These are phyloP conservation scores for Eleusine coracana DNA, from an alignment of 176 grass and related monocot species.

Conservation along the genomic window DNA sequence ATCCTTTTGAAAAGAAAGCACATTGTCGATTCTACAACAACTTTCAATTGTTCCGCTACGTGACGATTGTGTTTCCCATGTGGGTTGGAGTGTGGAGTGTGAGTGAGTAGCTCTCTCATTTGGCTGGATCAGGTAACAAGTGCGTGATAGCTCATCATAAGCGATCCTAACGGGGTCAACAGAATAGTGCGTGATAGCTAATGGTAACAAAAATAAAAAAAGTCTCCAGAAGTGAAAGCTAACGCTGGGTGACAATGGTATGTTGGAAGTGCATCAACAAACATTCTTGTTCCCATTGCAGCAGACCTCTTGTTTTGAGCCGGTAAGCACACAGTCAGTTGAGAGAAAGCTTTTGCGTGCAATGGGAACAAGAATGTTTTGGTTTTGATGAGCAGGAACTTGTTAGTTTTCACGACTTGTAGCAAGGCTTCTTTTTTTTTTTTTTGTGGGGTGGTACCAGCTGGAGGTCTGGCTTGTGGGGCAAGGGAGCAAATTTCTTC, in stretches of 20 bases:
- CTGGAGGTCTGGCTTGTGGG: slow-evolving; percentile 31
- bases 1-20: neutral
- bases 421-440: neutral
- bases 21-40: neutral
- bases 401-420: neutral
- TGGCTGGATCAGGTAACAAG: neutral
- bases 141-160: neutral
- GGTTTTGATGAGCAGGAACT: neutral
- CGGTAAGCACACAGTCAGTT: neutral
- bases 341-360: neutral
- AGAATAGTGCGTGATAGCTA: neutral
- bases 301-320: neutral
- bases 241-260: no score
- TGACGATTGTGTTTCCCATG: neutral
- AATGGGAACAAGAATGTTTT: neutral
- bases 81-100: neutral
- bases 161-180: neutral
- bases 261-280: no score
- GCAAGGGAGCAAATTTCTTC: neutral
- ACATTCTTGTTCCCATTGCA: neutral
- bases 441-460: neutral
- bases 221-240: neutral
- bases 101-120: neutral
- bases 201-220: neutral
- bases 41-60: neutral